Base-by-base conservation (phyloP, 768 basidiomycete genomes). In the Butyriboletus loyo region DNA sequence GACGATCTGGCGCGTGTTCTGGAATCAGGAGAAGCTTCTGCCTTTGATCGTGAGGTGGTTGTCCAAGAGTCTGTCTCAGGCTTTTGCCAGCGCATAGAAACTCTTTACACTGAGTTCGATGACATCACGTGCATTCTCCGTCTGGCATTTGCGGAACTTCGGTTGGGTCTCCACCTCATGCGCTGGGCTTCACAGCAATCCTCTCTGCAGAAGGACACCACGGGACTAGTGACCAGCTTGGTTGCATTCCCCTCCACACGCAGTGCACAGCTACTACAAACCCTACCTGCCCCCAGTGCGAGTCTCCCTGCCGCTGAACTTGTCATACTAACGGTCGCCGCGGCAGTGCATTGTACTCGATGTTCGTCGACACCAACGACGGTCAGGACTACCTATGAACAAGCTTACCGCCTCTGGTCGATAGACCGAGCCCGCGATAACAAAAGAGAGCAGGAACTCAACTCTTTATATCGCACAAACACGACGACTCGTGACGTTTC, bases 41-140 rank as follows among this genome's bases (percentile, higher is more conserved):
- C 78, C 19, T 38, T 60, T 6, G 67, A 75, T 34, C 83, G 84
- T 19, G 92, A 93, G 70, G 71, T 77, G 39, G 84, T 89, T 36
- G 64, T 90, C 25, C 94, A 97, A 65, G 82, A 86, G 38, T 88
- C 92, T 4, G 80, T 95, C 41, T 72, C 79, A 2, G 86, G 88
- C 7, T 95, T 98, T 64, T 71, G 77, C 34, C 87, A 84, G 44
- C 83, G 96, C 10, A 70, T 97, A 50, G 76, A 80, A 43, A 70
- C 73, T 2, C 79, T 78, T 22, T 97, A 96, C 67, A 64, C 75
- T 0, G 84, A 88, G 31, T 87, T 85, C 57, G 66, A 69, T 25
- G 96, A 98, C 68, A 75, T 98, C 50, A 78, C 75, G 38, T 65
- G 72, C 32, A 84, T 89, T 1, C 72, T 98, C 19, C 80, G 80